A percentile compares a stretch with the other conserved stretches of the same genome.
phyloP scores from a whole-genome alignment of 495 filamentous ascomycete genomes.

The Astrocystis sublimbata region DNA sequence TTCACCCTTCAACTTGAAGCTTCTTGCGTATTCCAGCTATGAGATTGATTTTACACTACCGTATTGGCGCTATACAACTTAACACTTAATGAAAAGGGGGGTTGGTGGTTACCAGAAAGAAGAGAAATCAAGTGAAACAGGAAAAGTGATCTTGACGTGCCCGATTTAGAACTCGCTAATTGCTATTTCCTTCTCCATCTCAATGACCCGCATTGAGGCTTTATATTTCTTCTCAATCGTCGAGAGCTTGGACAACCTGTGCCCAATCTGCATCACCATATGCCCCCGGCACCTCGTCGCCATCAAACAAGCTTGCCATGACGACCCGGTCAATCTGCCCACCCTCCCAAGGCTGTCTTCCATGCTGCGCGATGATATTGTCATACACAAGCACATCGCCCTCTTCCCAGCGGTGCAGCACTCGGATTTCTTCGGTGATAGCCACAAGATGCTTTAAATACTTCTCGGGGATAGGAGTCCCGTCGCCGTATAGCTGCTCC shows the following conservation, averaged over 20 bases:
- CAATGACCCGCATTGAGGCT: no score
- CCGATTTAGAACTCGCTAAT: no score
- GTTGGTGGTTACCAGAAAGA: no score
- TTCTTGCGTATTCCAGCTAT: no score
- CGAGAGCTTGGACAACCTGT: conserved; percentile 44
- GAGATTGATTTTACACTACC: no score
- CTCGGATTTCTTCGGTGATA: conserved; percentile 52
- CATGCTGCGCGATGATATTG: conserved; percentile 52
- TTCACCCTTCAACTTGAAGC: neutral
- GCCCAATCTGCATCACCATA: conserved; percentile 50
- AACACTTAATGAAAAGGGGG: no score
- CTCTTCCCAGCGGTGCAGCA: conserved; percentile 46
- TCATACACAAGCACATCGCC: conserved; percentile 48
- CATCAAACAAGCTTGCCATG: conserved; percentile 45
- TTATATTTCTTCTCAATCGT: conserved; percentile 11
- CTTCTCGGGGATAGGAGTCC: conserved; percentile 51
- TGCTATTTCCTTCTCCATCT: no score
- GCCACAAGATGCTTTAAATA: conserved; percentile 47
- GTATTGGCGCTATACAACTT: no score
- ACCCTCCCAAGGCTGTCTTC: conserved; percentile 49
- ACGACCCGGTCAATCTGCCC: conserved; percentile 48
- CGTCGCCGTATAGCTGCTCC: conserved; percentile 50
- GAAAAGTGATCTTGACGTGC: no score
- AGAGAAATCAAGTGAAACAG: no score
- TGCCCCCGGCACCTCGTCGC: conserved; percentile 43